Evolutionary conservation across 495 filamentous ascomycete species (phyloP).

Genomic region (Annulohypoxylon nitens): DNA sequence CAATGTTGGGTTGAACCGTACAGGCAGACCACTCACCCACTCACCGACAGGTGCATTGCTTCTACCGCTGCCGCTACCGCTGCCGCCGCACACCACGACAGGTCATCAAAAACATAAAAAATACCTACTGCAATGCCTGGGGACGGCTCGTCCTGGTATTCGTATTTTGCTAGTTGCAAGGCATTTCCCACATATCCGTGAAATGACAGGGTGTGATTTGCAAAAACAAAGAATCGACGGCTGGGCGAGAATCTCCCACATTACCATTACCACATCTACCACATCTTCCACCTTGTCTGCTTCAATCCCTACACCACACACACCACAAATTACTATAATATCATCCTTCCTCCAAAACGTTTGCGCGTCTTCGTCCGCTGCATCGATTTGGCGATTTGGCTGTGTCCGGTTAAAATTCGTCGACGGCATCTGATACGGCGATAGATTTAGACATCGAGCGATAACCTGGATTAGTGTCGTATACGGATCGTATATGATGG

Average conservation of each 20-base stretch:
- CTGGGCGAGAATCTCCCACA: slow-evolving; percentile 16
- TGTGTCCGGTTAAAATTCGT: slow-evolving; percentile 21
- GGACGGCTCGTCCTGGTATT: neutral
- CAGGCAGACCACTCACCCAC: slow-evolving; percentile 25
- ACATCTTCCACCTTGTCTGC: slow-evolving; percentile 17
- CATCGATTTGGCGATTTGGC: slow-evolving; percentile 29
- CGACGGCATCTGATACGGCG: slow-evolving; percentile 21
- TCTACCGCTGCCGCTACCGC: slow-evolving; percentile 35
- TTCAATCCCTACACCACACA: slow-evolving; percentile 23
- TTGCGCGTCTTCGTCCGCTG: slow-evolving; percentile 11
- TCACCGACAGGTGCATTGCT: slow-evolving; percentile 45
- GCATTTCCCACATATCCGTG: slow-evolving; percentile 29
- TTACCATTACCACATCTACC: neutral
- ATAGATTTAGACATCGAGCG: slow-evolving; percentile 17
- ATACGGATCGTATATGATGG: neutral
- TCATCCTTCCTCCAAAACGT: slow-evolving; percentile 2
- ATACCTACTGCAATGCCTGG: slow-evolving; percentile 6
- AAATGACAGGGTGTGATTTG: slow-evolving; percentile 47
- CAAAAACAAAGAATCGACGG: slow-evolving; percentile 20
- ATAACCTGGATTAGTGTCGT: neutral
- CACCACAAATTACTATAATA: slow-evolving; percentile 1
- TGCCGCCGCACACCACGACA: slow-evolving; percentile 45
- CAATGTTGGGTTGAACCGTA: slow-evolving; percentile 40
- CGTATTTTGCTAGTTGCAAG: slow-evolving; percentile 22
- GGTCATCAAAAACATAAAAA: slow-evolving; percentile 25